These are phyloP conservation scores for Symbiodinium natans DNA, from an alignment of 73 alveolate genomes.

Conservation along the genomic window DNA sequence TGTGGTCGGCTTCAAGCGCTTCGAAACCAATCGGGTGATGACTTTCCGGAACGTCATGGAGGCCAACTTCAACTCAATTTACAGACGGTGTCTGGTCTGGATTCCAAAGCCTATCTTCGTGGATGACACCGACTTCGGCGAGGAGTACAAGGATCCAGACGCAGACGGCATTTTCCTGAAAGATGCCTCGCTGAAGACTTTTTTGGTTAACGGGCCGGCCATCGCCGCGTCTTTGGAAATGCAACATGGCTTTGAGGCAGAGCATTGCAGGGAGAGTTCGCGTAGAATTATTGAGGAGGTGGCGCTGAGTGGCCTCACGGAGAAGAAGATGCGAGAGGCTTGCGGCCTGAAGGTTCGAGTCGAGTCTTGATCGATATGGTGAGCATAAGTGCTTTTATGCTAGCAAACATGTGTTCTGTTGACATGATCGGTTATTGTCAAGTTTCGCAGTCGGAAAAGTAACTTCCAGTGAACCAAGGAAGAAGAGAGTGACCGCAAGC, in stretches of 20 bases:
- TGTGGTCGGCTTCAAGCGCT: neutral
- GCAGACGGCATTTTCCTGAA: conserved; percentile 18
- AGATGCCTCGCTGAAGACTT: neutral
- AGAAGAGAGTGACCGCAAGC: too few relatives aligned
- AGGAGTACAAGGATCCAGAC: neutral
- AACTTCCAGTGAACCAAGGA: too few relatives aligned
- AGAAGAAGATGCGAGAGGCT: conserved; percentile 5
- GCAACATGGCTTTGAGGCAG: conserved; percentile 32
- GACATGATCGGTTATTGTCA: too few relatives aligned
- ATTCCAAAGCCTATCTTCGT: neutral
- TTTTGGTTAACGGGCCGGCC: neutral
- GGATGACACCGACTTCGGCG: neutral
- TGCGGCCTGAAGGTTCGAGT: conserved; percentile 11
- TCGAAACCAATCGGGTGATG: neutral
- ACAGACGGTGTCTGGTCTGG: neutral
- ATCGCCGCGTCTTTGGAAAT: conserved; percentile 11
- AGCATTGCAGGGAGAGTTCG: neutral
- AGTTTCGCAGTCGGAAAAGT: too few relatives aligned
- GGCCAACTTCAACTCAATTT: neutral
- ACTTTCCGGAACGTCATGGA: neutral
- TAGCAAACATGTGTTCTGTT: too few relatives aligned
- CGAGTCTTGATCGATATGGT: too few relatives aligned
- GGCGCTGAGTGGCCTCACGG: neutral
- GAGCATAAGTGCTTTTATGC: too few relatives aligned
- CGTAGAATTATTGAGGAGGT: neutral